A percentile compares a stretch with the other conserved stretches of the same genome.
These are phyloP conservation scores for Mycena leptocephala DNA, from an alignment of 768 basidiomycete genomes.

Conservation along the genomic window DNA sequence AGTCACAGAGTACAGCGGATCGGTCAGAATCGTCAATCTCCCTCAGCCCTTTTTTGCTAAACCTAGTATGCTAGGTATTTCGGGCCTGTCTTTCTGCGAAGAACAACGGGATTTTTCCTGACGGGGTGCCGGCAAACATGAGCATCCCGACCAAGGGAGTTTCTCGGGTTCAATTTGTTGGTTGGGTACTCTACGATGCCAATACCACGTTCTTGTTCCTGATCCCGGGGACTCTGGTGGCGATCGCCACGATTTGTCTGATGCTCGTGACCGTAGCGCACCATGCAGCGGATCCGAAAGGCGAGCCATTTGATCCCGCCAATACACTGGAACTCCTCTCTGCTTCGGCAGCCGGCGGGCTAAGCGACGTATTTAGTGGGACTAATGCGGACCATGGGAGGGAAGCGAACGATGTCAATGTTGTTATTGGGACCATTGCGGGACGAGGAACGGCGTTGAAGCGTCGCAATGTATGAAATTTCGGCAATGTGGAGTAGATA, in stretches of 20 bases:
- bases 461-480: too few relatives aligned
- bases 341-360: background rate
- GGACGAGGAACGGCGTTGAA: background rate
- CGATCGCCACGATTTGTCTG: background rate
- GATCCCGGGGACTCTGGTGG: background rate
- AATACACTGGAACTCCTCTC: background rate
- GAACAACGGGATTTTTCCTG: background rate
- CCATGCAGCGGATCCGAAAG: background rate
- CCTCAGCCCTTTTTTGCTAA: background rate
- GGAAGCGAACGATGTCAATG: background rate
- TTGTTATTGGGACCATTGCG: background rate
- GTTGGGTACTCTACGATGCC: background rate
- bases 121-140: background rate
- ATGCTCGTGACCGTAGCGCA: background rate
- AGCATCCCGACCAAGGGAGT: background rate
- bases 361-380: background rate
- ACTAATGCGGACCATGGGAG: background rate
- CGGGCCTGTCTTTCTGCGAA: background rate
- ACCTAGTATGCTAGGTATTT: background rate
- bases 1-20: background rate
- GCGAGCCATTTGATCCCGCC: background rate
- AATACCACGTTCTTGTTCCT: background rate
- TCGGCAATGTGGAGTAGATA: too few relatives aligned
- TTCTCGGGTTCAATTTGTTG: background rate
- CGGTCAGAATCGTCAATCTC: background rate